A percentile compares a stretch with the other conserved stretches of the same genome.
Evolutionary conservation across 768 basidiomycete genomes (phyloP).

Genomic region (Gymnopilus dilepis): DNA sequence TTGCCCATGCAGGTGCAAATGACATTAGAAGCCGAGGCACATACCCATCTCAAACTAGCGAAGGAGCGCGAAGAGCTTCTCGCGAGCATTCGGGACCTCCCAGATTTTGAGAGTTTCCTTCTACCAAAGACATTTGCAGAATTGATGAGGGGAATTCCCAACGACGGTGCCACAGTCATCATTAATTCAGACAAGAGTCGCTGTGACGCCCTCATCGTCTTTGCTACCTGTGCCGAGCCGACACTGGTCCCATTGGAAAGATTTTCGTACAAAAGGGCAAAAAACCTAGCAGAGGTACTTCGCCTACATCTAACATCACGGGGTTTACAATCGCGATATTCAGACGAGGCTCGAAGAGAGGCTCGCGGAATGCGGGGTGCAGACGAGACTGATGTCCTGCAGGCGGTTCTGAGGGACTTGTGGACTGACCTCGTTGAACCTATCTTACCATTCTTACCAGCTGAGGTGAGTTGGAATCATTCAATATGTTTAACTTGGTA

Average conservation of each 20-base stretch:
- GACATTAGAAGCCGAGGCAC: neutral
- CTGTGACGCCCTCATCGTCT: neutral
- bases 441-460: neutral
- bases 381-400: neutral
- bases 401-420: neutral
- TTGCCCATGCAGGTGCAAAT: neutral
- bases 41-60: neutral
- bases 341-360: neutral
- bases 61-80: neutral
- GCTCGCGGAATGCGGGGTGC: neutral
- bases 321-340: neutral
- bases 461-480: neutral
- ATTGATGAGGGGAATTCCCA: neutral
- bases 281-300: neutral
- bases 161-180: neutral
- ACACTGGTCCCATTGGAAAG: neutral
- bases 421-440: neutral
- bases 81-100: neutral
- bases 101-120: neutral
- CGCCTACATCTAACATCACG: neutral
- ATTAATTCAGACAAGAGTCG: neutral
- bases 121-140: neutral
- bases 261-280: neutral
- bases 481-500: too few relatives aligned
- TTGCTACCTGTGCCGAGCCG: neutral